phyloP scores from a whole-genome alignment of 768 basidiomycete species.

The Boletus insuetus region DNA sequence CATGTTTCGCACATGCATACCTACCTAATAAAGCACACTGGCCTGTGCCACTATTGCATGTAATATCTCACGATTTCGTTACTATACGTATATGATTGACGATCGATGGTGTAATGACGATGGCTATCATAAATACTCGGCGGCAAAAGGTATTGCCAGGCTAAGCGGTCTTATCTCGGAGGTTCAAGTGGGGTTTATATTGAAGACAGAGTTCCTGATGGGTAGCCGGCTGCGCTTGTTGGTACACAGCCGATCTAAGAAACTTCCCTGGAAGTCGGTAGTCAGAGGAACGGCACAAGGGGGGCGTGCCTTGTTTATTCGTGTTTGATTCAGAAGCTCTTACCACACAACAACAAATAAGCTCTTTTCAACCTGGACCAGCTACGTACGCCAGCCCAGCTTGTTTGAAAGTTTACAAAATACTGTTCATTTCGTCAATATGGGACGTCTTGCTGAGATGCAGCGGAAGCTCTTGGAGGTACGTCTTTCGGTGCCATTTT shows the following conservation, averaged over 20 bases:
- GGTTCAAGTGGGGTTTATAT: slow-evolving; percentile 9
- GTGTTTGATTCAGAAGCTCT: slow-evolving; percentile 25
- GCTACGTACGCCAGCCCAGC: background rate
- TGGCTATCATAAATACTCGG: slow-evolving; percentile 1
- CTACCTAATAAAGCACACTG: slow-evolving; percentile 16
- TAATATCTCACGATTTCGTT: slow-evolving; percentile 15
- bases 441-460: slow-evolving; percentile 97
- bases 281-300: background rate
- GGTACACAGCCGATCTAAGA: no score
- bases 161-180: slow-evolving; percentile 14
- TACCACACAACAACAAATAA: slow-evolving; percentile 31
- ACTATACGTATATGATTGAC: slow-evolving; percentile 8
- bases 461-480: slow-evolving; percentile 87
- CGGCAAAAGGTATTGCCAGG: background rate
- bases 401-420: background rate
- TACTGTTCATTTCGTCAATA: slow-evolving; percentile 36
- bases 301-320: slow-evolving; percentile 20
- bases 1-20: slow-evolving; percentile 23
- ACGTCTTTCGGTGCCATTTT: slow-evolving; percentile 34
- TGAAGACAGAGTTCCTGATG: background rate
- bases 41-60: slow-evolving; percentile 12
- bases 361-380: slow-evolving; percentile 13
- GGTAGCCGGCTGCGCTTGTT: no score
- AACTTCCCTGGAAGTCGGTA: no score
- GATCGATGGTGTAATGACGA: slow-evolving; percentile 16